phyloP scores from a whole-genome alignment of 2,329 filamentous ascomycete genomes.

The Colletotrichum plurivorum region DNA sequence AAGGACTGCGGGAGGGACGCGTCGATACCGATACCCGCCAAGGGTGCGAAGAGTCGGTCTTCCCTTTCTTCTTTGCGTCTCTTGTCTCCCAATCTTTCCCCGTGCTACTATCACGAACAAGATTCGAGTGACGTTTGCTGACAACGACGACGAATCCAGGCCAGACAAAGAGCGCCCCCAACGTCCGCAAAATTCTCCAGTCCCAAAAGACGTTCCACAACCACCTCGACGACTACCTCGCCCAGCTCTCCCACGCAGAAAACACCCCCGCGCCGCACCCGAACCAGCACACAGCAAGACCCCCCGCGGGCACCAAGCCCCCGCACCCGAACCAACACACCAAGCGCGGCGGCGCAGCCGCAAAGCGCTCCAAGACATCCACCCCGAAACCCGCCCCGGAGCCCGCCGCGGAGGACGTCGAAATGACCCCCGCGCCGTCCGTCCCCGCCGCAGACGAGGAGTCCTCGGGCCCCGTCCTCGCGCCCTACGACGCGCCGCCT shows the following conservation, averaged over 20 bases:
- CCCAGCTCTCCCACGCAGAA: constrained; percentile 65
- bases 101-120: no score
- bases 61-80: not conserved
- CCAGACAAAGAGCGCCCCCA: constrained; percentile 73
- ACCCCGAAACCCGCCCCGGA: constrained; percentile 26
- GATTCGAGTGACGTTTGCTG: no score
- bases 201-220: constrained; percentile 89
- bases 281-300: constrained; percentile 47
- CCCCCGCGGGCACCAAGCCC: constrained; percentile 39
- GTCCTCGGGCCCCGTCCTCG: constrained; percentile 48
- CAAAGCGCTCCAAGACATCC: constrained; percentile 39
- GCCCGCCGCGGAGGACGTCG: constrained; percentile 46
- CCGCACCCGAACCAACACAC: constrained; percentile 39
- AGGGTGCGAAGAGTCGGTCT: constrained; percentile 59
- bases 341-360: constrained; percentile 37
- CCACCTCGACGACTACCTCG: constrained; percentile 84
- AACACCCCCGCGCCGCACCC: constrained; percentile 48
- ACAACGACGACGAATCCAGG: constrained; percentile 44
- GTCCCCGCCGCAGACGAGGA: constrained; percentile 5
- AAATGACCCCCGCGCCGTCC: constrained; percentile 56
- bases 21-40: constrained; percentile 77
- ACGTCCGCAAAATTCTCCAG: constrained; percentile 82
- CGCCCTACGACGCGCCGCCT: constrained; percentile 49
- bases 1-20: constrained; percentile 83
- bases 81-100: no score